A percentile compares a stretch with the other conserved stretches of the same genome.
Conservation (phyloP, 2,329 filamentous ascomycete species). For the Beauveria caledonica region DNA sequence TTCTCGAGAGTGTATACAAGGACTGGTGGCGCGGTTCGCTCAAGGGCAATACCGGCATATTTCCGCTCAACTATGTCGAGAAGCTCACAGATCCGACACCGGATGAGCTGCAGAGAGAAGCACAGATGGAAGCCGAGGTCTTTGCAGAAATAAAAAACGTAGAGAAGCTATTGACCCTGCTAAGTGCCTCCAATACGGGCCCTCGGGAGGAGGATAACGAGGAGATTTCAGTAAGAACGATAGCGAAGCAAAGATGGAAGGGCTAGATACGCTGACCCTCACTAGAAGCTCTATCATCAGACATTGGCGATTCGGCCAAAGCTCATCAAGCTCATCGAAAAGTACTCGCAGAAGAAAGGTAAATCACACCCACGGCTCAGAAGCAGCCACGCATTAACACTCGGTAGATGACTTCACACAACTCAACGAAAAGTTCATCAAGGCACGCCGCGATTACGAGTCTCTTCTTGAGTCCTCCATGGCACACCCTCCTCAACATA, state of each 20-base stretch:
- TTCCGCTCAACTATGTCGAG: conserved; percentile 97
- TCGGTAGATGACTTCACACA: conserved; percentile 88
- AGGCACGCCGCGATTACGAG: conserved; percentile 93
- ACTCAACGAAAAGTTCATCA: conserved; percentile 98
- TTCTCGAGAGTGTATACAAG: conserved; percentile 95
- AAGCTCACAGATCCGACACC: conserved; percentile 91
- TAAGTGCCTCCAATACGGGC: conserved; percentile 79
- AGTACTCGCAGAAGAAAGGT: conserved; percentile 99
- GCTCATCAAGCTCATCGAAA: conserved; percentile 94
- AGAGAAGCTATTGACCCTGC: conserved; percentile 68
- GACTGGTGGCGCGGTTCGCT: conserved; percentile 99
- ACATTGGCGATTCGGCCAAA: conserved; percentile 92
- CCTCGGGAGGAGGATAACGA: conserved; percentile 87
- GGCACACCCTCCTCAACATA: conserved; percentile 79
- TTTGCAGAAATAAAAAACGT: conserved; percentile 58
- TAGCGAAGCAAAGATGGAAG: not conserved
- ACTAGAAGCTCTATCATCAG: conserved; percentile 73
- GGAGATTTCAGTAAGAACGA: conserved; percentile 66
- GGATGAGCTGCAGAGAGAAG: conserved; percentile 89
- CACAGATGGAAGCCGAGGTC: conserved; percentile 78
- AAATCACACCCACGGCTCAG: conserved; percentile 11
- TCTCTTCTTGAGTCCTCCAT: conserved; percentile 92
- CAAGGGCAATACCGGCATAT: conserved; percentile 91
- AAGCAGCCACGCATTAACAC: conserved; percentile 16
- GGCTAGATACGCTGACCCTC: conserved; percentile 23